Evolutionary conservation across 1,284 basidiomycete genomes (phyloP), one percentile per base, ranked within the genome.

Genomic region (Leucoagaricus sp.): DNA sequence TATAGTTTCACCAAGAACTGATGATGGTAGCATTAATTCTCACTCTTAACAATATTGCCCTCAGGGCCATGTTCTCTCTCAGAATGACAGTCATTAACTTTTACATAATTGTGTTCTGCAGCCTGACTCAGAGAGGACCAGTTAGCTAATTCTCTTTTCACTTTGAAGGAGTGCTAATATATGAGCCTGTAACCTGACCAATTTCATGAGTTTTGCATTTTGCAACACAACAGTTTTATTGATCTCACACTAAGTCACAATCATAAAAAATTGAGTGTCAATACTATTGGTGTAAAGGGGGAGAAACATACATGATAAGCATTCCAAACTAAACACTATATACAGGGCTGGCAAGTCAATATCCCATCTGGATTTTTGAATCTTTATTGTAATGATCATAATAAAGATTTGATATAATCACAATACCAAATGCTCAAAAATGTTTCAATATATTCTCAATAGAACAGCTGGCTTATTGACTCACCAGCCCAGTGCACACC

Each of bases 1-100:
- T n/a, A n/a, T n/a, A n/a, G n/a, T n/a, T n/a, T n/a, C n/a, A n/a
- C n/a, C n/a, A n/a, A n/a, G n/a, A n/a, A n/a, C n/a, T n/a, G n/a
- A n/a, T n/a, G n/a, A n/a, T n/a, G n/a, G 26, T 38, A n/a, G 12
- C 36, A 10, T 10, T 28, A 4, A 50, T 12, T 64, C 69, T 6
- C 31, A 72, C 72, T 69, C 44, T 77, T 80, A 46, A 82, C 69
- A 31, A 85, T 76, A 59, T 78, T 69, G 4, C 83, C 83, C 13
- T 65, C 60, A 8, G 69, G 60, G 56, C 64, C 80, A 21, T 83
- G 72, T 42, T 80, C 65, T 55, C 77, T 82, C 64, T 82, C 77
- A 4, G 82, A 75, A 62, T 82, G 85, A 60, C 83, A 85, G 55
- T 85, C 83, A 58, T 85, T 83, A 41, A 85, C 62, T 58, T 83